Evolutionary conservation across 208 protist genomes (phyloP).

Genomic region (Angomonas desouzai): DNA sequence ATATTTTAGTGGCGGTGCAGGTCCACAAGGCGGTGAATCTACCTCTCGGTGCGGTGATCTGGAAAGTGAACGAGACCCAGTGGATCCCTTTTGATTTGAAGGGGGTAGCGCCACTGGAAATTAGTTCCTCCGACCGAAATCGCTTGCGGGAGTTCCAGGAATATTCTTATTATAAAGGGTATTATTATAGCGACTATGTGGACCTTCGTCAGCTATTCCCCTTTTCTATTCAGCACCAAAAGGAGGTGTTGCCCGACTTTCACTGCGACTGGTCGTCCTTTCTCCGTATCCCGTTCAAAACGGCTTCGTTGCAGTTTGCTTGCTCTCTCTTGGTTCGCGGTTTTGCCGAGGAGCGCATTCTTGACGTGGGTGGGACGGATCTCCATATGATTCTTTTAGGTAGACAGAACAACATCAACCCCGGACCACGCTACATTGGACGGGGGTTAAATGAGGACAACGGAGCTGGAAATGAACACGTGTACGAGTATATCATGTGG

Average conservation of each 20-base stretch:
- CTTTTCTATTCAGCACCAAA: slow-evolving; percentile 28
- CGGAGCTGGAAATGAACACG: slow-evolving; percentile 83
- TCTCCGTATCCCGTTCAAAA: slow-evolving; percentile 47
- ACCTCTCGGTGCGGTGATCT: slow-evolving; percentile 52
- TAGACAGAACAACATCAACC: slow-evolving; percentile 76
- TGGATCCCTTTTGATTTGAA: slow-evolving; percentile 77
- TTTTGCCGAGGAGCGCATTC: slow-evolving; percentile 51
- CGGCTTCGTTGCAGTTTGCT: slow-evolving; percentile 25
- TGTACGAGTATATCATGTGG: slow-evolving; percentile 87
- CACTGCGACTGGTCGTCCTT: slow-evolving; percentile 74
- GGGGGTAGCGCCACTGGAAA: slow-evolving; percentile 39
- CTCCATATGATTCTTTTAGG: slow-evolving; percentile 70
- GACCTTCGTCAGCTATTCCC: slow-evolving; percentile 74
- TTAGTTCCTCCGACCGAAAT: slow-evolving; percentile 43
- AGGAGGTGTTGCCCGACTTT: slow-evolving; percentile 32
- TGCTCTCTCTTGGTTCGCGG: slow-evolving; percentile 76
- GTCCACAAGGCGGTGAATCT: slow-evolving; percentile 33
- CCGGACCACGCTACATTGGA: slow-evolving; percentile 75
- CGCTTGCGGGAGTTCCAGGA: slow-evolving; percentile 71
- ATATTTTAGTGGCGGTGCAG: slow-evolving; percentile 69
- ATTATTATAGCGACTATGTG: slow-evolving; percentile 78
- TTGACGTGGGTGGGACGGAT: slow-evolving; percentile 27
- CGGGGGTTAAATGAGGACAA: slow-evolving; percentile 71
- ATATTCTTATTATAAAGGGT: slow-evolving; percentile 64
- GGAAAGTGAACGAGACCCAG: slow-evolving; percentile 51